A percentile compares a stretch with the other conserved stretches of the same genome.
phyloP scores from a whole-genome alignment of 169 alveolate species.

The Theileria luwenshuni region DNA sequence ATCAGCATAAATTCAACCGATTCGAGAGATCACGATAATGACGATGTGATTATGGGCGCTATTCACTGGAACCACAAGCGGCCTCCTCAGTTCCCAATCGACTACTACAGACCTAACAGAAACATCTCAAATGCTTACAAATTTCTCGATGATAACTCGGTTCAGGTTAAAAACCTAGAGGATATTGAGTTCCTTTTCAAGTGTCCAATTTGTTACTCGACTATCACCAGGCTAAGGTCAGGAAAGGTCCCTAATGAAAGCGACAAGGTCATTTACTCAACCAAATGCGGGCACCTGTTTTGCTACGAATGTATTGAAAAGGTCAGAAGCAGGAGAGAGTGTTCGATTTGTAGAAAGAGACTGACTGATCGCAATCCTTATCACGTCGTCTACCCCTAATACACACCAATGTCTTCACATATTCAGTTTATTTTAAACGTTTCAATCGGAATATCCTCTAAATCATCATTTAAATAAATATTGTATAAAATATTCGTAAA shows the following conservation, averaged over 20 bases:
- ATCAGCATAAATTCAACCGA: background rate
- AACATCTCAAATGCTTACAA: slow-evolving; percentile 40
- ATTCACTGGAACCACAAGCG: slow-evolving; percentile 44
- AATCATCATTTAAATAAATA: too few relatives aligned
- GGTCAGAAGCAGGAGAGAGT: slow-evolving; percentile 51
- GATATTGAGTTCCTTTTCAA: slow-evolving; percentile 57
- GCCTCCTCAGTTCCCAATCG: slow-evolving; percentile 21
- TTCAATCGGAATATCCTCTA: too few relatives aligned
- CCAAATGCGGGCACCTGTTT: slow-evolving; percentile 68
- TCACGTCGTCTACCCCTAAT: slow-evolving; percentile 57
- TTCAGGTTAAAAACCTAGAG: slow-evolving; percentile 25
- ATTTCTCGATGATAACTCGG: slow-evolving; percentile 18
- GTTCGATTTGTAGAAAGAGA: slow-evolving; percentile 66
- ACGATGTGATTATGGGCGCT: slow-evolving; percentile 58
- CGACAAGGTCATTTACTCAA: slow-evolving; percentile 64
- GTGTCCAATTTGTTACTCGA: slow-evolving; percentile 69
- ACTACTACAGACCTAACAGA: slow-evolving; percentile 20
- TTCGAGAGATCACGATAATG: slow-evolving; percentile 24
- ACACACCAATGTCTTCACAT: background rate
- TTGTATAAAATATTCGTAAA: too few relatives aligned
- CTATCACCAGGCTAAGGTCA: slow-evolving; percentile 64
- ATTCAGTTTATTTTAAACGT: too few relatives aligned
- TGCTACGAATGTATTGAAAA: slow-evolving; percentile 66
- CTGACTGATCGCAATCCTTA: slow-evolving; percentile 54
- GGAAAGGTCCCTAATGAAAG: slow-evolving; percentile 56